Evolutionary conservation across 2,329 filamentous ascomycete species (phyloP).

Genomic region (Colletotrichum sp.): DNA sequence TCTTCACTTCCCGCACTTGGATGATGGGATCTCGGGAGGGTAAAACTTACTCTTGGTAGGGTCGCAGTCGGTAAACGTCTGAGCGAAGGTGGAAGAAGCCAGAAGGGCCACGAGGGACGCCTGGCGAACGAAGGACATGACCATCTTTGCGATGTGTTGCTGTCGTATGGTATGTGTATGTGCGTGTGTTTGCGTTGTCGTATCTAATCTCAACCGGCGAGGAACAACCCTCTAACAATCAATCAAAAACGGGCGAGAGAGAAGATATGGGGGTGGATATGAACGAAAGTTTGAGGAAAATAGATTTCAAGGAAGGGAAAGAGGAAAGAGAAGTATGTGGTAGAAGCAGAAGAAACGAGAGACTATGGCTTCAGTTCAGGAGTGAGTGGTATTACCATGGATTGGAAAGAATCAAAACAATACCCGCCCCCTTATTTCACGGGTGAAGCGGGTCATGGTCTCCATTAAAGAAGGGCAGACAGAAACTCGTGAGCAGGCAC

Average conservation of each 20-base stretch:
- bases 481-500: neutral
- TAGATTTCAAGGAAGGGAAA: neutral
- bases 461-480: conserved; percentile 9
- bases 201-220: neutral
- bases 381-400: neutral
- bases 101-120: conserved; percentile 18
- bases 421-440: conserved; percentile 8
- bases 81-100: conserved; percentile 11
- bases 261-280: neutral
- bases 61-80: conserved; percentile 18
- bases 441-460: conserved; percentile 2
- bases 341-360: neutral
- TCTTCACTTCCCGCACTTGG: neutral
- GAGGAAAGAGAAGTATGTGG: neutral
- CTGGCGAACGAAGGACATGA: conserved; percentile 18
- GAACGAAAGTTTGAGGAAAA: neutral
- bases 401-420: neutral
- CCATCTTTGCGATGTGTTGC: neutral
- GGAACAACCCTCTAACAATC: neutral
- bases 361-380: neutral
- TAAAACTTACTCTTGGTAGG: conserved; percentile 20
- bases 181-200: neutral
- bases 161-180: neutral
- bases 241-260: neutral
- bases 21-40: neutral